Percentiles rank a stretch among this genome's conserved stretches.
phyloP scores from a whole-genome alignment of 768 basidiomycete genomes.

The Collybiopsis confluens region DNA sequence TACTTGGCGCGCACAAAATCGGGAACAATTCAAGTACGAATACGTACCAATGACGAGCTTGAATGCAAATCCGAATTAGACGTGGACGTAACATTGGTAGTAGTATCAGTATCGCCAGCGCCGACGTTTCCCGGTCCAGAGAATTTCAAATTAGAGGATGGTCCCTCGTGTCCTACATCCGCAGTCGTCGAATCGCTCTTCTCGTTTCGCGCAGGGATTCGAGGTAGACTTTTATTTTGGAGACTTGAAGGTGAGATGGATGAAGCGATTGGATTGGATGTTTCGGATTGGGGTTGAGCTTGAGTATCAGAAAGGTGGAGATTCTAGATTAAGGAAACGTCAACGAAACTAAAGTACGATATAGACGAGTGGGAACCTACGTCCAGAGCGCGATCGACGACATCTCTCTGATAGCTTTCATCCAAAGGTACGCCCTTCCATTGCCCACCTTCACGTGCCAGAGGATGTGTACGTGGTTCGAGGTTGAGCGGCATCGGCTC shows the following conservation, averaged over 20 bases:
- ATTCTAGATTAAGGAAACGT: too few species aligned
- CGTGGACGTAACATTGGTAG: background rate
- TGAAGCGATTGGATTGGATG: background rate
- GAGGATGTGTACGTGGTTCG: constrained; percentile 2
- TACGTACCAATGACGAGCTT: too few species aligned
- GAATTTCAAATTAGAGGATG: too few species aligned
- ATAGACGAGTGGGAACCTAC: background rate
- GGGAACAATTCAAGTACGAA: too few species aligned
- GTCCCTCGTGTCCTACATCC: background rate
- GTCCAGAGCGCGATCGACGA: background rate
- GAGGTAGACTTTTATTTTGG: background rate
- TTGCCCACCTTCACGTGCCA: background rate
- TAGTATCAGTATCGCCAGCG: too few species aligned
- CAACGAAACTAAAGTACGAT: too few species aligned
- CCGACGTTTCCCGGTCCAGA: too few species aligned
- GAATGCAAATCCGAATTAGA: background rate
- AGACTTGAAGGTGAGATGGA: background rate
- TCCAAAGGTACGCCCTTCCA: constrained; percentile 6
- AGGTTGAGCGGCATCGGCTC: background rate
- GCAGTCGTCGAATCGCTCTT: constrained; percentile 1
- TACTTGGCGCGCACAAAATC: too few species aligned
- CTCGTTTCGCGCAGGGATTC: too few species aligned
- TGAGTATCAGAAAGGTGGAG: too few species aligned
- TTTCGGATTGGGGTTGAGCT: too few species aligned
- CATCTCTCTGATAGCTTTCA: background rate